Percentiles rank a stretch among this genome's conserved stretches.
phyloP scores from a whole-genome alignment of 345 rosid genomes.

The Eucalyptus curtisii region DNA sequence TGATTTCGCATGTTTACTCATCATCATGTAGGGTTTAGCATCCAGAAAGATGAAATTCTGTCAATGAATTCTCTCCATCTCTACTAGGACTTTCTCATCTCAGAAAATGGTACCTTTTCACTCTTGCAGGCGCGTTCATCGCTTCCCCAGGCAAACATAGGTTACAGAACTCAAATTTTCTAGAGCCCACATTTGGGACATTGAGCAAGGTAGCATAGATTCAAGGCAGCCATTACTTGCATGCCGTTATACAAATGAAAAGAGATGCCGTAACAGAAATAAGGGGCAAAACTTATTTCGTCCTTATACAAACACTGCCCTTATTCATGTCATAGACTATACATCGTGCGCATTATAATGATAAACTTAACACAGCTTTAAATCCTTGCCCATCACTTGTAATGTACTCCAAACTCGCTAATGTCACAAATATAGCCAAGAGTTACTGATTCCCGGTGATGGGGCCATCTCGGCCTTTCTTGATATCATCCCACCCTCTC shows the following conservation, averaged over 20 bases:
- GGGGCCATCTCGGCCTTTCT: conserved; percentile 38
- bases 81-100: neutral
- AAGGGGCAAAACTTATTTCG: neutral
- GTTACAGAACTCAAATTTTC: neutral
- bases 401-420: neutral
- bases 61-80: neutral
- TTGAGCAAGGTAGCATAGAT: neutral
- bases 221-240: neutral
- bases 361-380: neutral
- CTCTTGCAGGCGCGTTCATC: neutral
- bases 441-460: conserved; percentile 47
- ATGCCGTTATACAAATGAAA: neutral
- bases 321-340: neutral
- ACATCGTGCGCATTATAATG: neutral
- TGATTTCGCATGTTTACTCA: neutral
- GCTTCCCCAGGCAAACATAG: neutral
- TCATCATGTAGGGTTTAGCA: neutral
- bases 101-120: neutral
- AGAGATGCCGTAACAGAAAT: neutral
- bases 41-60: neutral
- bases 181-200: neutral
- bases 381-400: neutral
- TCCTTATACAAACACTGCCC: neutral
- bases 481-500: conserved; percentile 70
- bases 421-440: neutral